Conservation (phyloP, 306 rosid species). For the Vigna nakashimae region DNA sequence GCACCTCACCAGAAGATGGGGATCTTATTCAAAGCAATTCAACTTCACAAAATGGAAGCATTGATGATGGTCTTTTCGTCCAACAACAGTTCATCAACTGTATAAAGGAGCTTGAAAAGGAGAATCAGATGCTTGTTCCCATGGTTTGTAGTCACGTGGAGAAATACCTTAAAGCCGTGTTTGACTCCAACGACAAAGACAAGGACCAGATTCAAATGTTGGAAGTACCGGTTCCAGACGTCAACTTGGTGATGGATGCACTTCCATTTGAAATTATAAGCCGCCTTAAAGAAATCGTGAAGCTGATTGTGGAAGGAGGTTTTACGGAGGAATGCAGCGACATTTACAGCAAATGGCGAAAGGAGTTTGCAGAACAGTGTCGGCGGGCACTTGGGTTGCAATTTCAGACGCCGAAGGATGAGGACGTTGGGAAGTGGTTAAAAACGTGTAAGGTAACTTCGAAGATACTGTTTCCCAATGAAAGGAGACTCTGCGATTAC, state of each 20-base stretch:
- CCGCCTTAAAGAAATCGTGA: not conserved
- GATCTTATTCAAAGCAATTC: not conserved
- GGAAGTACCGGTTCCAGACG: not conserved
- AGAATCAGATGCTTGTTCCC: not conserved
- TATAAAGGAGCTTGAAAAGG: not conserved
- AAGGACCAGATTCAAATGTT: too few species aligned
- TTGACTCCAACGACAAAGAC: not conserved
- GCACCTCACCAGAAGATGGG: not conserved
- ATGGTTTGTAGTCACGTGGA: not conserved
- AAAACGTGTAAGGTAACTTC: not conserved
- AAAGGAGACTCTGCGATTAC: too few species aligned
- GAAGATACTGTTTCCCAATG: too few species aligned
- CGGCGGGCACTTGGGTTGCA: not conserved
- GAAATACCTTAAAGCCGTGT: not conserved
- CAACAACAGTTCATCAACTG: not conserved
- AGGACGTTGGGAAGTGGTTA: not conserved
- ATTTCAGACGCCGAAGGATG: not conserved
- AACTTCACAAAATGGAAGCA: not conserved
- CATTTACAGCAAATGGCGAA: not conserved
- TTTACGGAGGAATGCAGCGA: not conserved
- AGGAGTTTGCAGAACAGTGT: not conserved
- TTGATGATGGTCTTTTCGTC: not conserved
- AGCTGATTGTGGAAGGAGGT: not conserved
- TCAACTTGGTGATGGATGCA: not conserved
- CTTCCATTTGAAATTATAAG: not conserved